Percentiles rank a stretch among this genome's conserved stretches.
phyloP scores from a whole-genome alignment of 176 grass and related monocot genomes.

The Calamus simplicifolius region DNA sequence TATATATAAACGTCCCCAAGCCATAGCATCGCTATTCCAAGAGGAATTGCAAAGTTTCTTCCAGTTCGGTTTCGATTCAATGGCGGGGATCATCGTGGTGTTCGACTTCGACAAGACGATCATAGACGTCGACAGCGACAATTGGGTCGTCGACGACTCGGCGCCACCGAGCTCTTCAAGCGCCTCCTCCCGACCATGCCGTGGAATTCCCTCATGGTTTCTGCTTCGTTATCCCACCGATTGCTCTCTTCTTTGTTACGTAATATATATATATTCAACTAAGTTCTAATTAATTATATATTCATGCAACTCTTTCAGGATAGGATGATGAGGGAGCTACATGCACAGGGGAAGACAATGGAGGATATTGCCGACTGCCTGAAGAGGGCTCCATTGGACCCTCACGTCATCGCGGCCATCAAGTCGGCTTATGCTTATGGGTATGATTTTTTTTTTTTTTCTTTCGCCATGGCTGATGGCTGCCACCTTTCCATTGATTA shows the following conservation, averaged over 20 bases:
- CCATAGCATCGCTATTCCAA: no score
- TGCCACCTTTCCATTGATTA: no score
- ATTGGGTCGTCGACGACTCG: conserved; percentile 75
- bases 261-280: neutral
- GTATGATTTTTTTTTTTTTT: neutral
- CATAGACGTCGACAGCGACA: conserved; percentile 88
- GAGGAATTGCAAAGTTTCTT: no score
- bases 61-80: neutral
- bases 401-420: conserved; percentile 37
- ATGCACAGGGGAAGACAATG: conserved; percentile 33
- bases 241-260: neutral
- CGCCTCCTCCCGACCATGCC: conserved; percentile 46
- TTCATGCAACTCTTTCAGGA: conserved; percentile 24
- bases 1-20: no score
- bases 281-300: neutral
- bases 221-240: neutral
- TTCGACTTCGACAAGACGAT: conserved; percentile 98
- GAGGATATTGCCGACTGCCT: conserved; percentile 42
- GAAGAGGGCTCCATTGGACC: conserved; percentile 37
- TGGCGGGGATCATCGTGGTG: conserved; percentile 38
- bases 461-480: neutral
- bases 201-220: conserved; percentile 72
- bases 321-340: conserved; percentile 66
- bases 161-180: conserved; percentile 48
- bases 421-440: conserved; percentile 44